Evolutionary conservation across 169 alveolate genomes (phyloP), one percentile per base, ranked within the genome.

Genomic region (Eimeria tenella): DNA sequence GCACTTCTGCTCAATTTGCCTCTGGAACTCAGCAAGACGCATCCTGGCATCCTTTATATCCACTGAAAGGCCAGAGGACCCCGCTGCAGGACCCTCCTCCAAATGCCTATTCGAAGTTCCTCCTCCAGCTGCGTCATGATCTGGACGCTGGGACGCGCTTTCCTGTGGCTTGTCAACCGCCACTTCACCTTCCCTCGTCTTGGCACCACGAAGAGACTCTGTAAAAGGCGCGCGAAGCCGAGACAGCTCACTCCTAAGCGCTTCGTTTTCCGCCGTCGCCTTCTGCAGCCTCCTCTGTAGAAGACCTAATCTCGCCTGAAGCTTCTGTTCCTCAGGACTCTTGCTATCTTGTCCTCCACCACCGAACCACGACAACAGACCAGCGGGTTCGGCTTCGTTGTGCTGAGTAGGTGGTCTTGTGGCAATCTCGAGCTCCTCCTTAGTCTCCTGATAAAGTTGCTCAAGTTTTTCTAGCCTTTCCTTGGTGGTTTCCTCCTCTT

Each of bases 271-370:
- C 25, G 60, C 65, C 10, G 21, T 21, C 42, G 79, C 91, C 75
- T 84, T 84, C 79, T 84, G 63, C 42, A 84, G 91, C 25, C 91
- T 62, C 21, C 62, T 75, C 79, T 84, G 91, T 79, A 84, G 5
- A 75, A 84, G 91, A 31, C 58, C 79, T 25, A 84, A 21, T 15
- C 91, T 84, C 63, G 91, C 91, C 60, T 77, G 91, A 75, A 84
- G 79, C 52, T 84, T 84, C 81, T 58, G 73, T 31, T 84, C 91
- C 73, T 60, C 91, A 19, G 91, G 81, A 42, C 17, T 60, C 91
- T 84, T 84, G 63, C 19, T 55, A 42, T 58, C 79, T 7, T 58
- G 91, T 13, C 79, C 50, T 9, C 91, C 91, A 25, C 81, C 79
- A 11, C 91, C 91, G 15, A 84, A 19, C 91, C 91, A 84, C 49